Base-by-base conservation (phyloP, 176 grass and related monocot species). In the Juncus effusus region DNA sequence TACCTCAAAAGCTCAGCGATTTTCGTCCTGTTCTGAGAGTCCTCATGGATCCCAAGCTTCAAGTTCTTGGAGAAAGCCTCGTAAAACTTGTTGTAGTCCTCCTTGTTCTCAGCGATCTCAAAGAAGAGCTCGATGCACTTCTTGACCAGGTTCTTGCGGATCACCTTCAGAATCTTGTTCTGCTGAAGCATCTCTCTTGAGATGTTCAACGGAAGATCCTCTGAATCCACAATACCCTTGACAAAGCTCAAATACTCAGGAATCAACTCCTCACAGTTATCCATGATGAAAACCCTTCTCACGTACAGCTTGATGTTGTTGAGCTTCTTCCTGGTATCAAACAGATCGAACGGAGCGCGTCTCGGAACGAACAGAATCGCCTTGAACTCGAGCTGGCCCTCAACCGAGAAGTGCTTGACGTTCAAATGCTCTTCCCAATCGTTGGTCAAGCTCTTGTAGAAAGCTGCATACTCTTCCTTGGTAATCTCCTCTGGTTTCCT, bases 261-360 rank as follows among this genome's bases (percentile, higher is more conserved):
- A 47, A 99, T 99, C 16, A 99, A 52, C 71, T 99, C 94, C 63
- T 99, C 88, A 3, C 94, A 99, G 78, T 99, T 93, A 51, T 99
- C 94, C 94, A 99, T 99, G 68, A 99, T 99, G 80, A 99, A 99
- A 38, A 99, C 88, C 3, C 94, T 79, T 44, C 94, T 88, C 0
- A 93, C 94, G 9, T 91, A 96, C 3, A 96, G 85, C 79, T 96
- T 96, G 67, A 96, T 99, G 65, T 99, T 93, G 88, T 99, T 99
- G 36, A 35, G 64, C 73, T 99, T 99, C 78, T 99, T 99, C 78
- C 78, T 84, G 0, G 88, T 99, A 65, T 99, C 94, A 7, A 99
- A 99, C 38, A 99, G 94, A 58, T 99, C 94, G 3, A 93, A 99
- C 10, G 94, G 94, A 5, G 94, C 94, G 64, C 89, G 89, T 75